These are phyloP conservation scores for Setomelanomma holmii DNA, from an alignment of 2,329 filamentous ascomycete species.

Conservation along the genomic window DNA sequence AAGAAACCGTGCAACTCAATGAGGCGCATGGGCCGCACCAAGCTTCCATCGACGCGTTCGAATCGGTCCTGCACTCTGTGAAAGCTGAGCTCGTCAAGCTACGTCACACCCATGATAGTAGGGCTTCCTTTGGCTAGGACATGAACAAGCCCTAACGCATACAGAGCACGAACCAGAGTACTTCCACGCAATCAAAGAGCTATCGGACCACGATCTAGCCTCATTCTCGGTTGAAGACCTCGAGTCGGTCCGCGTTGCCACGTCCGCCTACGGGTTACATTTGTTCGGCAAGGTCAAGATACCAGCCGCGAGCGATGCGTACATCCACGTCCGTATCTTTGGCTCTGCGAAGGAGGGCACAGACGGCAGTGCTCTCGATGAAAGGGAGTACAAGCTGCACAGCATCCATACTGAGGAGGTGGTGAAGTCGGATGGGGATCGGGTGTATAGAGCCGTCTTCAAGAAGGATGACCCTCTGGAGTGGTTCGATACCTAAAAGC, in stretches of 20 bases:
- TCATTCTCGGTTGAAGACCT: slow-evolving; percentile 37
- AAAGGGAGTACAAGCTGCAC: slow-evolving; percentile 42
- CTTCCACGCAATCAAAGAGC: slow-evolving; percentile 46
- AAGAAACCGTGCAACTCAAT: slow-evolving; percentile 43
- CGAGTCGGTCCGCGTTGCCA: slow-evolving; percentile 36
- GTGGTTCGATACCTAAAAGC: slow-evolving; percentile 44
- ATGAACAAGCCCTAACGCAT: background rate
- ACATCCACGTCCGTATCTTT: slow-evolving; percentile 44
- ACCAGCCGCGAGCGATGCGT: slow-evolving; percentile 29
- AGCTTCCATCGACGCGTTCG: slow-evolving; percentile 44
- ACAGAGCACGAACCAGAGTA: slow-evolving; percentile 48
- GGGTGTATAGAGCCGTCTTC: slow-evolving; percentile 43
- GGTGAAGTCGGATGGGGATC: slow-evolving; percentile 36
- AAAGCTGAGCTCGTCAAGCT: slow-evolving; percentile 44
- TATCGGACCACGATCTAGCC: slow-evolving; percentile 48
- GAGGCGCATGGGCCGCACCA: slow-evolving; percentile 43
- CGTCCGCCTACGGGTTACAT: slow-evolving; percentile 42
- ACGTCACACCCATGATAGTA: slow-evolving; percentile 46
- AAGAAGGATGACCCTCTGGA: slow-evolving; percentile 36
- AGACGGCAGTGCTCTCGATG: slow-evolving; percentile 38
- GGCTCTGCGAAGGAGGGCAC: slow-evolving; percentile 42
- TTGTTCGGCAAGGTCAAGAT: slow-evolving; percentile 40
- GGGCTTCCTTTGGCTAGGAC: background rate
- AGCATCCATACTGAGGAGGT: slow-evolving; percentile 46
- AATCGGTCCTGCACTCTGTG: slow-evolving; percentile 37